phyloP scores from a whole-genome alignment of 106 monocot species.

The Dendrobium chrysotoxum region DNA sequence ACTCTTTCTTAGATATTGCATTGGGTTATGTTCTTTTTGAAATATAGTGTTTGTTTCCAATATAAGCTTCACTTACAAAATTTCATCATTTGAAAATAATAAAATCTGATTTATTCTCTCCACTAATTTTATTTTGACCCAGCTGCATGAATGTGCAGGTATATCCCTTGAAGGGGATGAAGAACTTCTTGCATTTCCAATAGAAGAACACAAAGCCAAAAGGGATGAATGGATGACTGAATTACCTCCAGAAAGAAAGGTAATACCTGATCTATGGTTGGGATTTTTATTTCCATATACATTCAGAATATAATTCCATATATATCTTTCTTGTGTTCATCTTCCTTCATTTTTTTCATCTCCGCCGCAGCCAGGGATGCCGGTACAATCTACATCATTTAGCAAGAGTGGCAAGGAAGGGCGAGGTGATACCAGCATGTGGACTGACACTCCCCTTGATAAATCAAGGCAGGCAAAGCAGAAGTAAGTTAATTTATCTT shows the following conservation, averaged over 20 bases:
- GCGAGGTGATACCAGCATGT: conserved; percentile 78
- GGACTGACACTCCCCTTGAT: conserved; percentile 89
- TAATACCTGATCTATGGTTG: conserved; percentile 12
- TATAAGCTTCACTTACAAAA: background rate
- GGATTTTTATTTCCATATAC: background rate
- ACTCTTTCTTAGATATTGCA: too few relatives aligned
- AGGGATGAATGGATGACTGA: conserved; percentile 99
- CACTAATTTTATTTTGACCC: background rate
- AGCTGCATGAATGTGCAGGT: conserved; percentile 30
- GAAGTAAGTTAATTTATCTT: conserved; percentile 33
- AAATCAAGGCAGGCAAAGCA: conserved; percentile 74
- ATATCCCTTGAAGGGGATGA: conserved; percentile 95
- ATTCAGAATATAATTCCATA: too few relatives aligned
- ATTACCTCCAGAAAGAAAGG: conserved; percentile 95
- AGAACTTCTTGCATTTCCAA: conserved; percentile 58
- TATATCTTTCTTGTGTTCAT: background rate
- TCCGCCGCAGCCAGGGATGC: conserved; percentile 61
- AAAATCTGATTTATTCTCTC: background rate
- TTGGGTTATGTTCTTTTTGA: too few relatives aligned
- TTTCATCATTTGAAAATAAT: background rate
- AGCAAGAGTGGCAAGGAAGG: conserved; percentile 70
- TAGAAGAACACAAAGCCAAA: conserved; percentile 36
- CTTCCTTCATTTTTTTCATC: background rate
- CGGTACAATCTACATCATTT: conserved; percentile 82
- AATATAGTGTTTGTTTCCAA: too few relatives aligned